Base-by-base conservation (phyloP, 1,139 yeast genomes). In the Candida tropicalis region DNA sequence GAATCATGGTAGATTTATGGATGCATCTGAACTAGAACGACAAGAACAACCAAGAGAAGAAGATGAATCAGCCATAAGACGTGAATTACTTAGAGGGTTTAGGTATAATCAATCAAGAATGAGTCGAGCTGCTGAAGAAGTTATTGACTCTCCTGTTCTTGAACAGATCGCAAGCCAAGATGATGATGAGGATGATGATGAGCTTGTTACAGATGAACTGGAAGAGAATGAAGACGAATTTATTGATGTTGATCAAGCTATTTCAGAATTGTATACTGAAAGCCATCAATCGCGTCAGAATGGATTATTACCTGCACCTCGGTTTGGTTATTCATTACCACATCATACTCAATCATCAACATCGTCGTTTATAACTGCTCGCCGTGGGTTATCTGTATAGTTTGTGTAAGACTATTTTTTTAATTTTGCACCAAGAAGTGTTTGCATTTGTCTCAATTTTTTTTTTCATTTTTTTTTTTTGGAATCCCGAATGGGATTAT, bases 221-320 rank as follows among this genome's bases (percentile, higher is more conserved):
- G 34, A 9, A 9, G 15, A 22, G 3, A 35, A 24, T 13, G 39
- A 27, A 7, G 48, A 43, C 29, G 48, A 45, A n/a, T 47, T 47
- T 36, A 40, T 47, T 23, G 46, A 47, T 39, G 50, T 47, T 35
- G 50, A 45, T 37, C 48, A 44, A 28, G 50, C 48, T 7, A n/a
- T 28, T n/a, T 16, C 35, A 20, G 36, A 35, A 13, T 39, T 37
- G 40, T 22, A 33, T 23, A 13, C n/a, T 33, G 22, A 37, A 29
- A 27, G 12, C 20, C 24, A 35, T 7, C 35, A 42, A 10, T 24
- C 12, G 12, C 43, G 26, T 18, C 32, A 34, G 6, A 15, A 18
- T 18, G 24, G 35, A 22, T 18, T 25, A 24, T 25, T 16, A 16
- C 23, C 32, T 28, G 45, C 15, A 40, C 35, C 18, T 28, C 39